Percentiles rank a stretch among this genome's conserved stretches.
Conservation (phyloP, 352 stramenopile genomes). For the Phytopythium sindhum region DNA sequence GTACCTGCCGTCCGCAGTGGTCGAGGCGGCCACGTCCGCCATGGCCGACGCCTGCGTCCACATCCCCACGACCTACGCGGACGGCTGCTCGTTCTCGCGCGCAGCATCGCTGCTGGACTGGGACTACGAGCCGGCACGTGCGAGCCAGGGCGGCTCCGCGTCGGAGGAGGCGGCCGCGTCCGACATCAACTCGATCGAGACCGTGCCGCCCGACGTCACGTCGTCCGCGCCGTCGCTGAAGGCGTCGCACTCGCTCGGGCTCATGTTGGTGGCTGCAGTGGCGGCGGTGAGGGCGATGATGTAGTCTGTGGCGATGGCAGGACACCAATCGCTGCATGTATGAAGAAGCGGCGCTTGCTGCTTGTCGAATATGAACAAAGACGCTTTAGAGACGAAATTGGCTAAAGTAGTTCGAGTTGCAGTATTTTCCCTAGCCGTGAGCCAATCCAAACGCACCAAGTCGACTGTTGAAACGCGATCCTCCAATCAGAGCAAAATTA, state of each 20-base stretch:
- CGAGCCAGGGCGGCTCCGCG: conserved; percentile 24
- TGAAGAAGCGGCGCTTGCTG: not conserved
- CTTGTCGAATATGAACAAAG: not conserved
- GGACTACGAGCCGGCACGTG: conserved; percentile 37
- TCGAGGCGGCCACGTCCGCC: conserved; percentile 23
- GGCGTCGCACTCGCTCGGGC: not conserved
- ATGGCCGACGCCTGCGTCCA: conserved; percentile 49
- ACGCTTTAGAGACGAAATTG: not conserved
- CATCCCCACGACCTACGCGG: conserved; percentile 46
- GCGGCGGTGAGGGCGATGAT: not conserved
- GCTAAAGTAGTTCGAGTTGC: not conserved
- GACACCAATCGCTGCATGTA: not conserved
- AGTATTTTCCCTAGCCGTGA: not conserved
- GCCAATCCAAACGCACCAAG: not conserved
- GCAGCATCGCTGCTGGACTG: conserved; percentile 45
- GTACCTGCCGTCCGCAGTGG: conserved; percentile 29
- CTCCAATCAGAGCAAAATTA: conserved; percentile 2
- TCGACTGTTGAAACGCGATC: not conserved
- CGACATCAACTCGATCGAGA: conserved; percentile 28
- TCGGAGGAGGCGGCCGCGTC: conserved; percentile 14
- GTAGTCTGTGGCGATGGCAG: not conserved
- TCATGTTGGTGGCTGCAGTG: not conserved
- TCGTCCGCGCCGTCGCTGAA: conserved; percentile 4
- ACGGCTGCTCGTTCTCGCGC: conserved; percentile 47
- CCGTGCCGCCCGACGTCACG: conserved; percentile 25